These are phyloP conservation scores for Amaranthus tricolor DNA, from an alignment of 179 eudicot species.

Conservation along the genomic window DNA sequence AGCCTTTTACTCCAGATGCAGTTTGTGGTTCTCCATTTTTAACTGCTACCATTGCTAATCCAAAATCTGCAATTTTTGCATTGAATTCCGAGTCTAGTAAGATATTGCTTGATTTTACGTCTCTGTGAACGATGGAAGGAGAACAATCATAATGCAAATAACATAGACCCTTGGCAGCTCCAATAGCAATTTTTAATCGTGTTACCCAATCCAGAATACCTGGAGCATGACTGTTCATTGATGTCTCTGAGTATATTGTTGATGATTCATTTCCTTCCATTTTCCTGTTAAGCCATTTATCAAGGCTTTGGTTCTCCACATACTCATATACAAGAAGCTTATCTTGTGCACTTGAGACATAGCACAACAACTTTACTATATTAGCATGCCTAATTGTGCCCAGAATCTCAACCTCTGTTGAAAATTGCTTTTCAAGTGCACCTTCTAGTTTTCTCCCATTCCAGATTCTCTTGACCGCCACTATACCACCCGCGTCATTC, in stretches of 20 bases:
- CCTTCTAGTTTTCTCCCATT: conserved; percentile 34
- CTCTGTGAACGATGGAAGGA: conserved; percentile 24
- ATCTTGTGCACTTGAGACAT: conserved; percentile 48
- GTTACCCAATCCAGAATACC: conserved; percentile 62
- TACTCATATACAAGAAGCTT: conserved; percentile 60
- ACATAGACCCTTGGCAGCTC: conserved; percentile 75
- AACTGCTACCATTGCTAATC: conserved; percentile 19
- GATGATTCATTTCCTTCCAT: conserved; percentile 8
- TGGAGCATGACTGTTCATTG: background rate
- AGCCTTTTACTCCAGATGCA: conserved; percentile 66
- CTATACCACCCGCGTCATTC: conserved; percentile 31
- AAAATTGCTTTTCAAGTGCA: conserved; percentile 53
- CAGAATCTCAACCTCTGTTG: conserved; percentile 62
- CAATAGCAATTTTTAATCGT: conserved; percentile 66
- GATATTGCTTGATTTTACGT: conserved; percentile 79
- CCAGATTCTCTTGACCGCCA: conserved; percentile 77
- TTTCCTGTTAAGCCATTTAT: conserved; percentile 55
- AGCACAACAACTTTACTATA: conserved; percentile 75
- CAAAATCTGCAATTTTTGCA: conserved; percentile 81
- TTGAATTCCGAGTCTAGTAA: conserved; percentile 68
- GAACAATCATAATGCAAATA: conserved; percentile 85
- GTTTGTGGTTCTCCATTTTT: conserved; percentile 52
- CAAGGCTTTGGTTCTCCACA: conserved; percentile 76
- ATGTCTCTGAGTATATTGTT: background rate
- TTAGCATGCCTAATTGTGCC: conserved; percentile 68